A percentile compares a stretch with the other conserved stretches of the same genome.
phyloP scores from a whole-genome alignment of 2,329 filamentous ascomycete genomes.

The Xylariaceae sp. region DNA sequence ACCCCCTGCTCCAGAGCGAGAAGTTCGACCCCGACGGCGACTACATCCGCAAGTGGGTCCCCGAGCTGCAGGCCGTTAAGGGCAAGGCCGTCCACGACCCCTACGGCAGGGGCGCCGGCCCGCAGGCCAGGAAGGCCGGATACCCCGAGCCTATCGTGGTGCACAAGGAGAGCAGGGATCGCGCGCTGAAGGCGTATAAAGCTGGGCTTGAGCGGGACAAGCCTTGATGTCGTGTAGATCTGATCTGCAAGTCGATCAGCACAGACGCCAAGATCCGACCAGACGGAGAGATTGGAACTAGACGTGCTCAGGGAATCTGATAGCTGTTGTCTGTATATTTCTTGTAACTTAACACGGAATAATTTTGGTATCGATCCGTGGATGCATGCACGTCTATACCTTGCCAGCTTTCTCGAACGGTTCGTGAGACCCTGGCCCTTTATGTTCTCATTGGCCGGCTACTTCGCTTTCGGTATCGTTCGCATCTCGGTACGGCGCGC shows the following conservation, averaged over 20 bases:
- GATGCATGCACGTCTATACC: no score
- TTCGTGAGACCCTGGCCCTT: no score
- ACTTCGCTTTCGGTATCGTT: no score
- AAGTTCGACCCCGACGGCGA: slow-evolving; percentile 79
- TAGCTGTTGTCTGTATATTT: no score
- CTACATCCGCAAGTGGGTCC: slow-evolving; percentile 83
- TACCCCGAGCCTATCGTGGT: slow-evolving; percentile 78
- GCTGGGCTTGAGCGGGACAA: slow-evolving; percentile 57
- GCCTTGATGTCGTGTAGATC: slow-evolving; percentile 11
- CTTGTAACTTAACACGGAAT: no score
- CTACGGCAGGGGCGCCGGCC: slow-evolving; percentile 65
- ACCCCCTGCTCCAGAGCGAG: slow-evolving; percentile 81
- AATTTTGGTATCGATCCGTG: no score
- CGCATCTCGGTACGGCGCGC: no score
- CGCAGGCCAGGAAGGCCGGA: slow-evolving; percentile 63
- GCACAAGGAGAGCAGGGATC: slow-evolving; percentile 69
- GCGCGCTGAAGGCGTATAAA: slow-evolving; percentile 73
- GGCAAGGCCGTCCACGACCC: slow-evolving; percentile 80
- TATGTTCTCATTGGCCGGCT: neutral
- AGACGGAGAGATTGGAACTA: no score
- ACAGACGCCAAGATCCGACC: no score
- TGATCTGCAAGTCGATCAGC: neutral
- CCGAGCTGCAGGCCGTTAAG: slow-evolving; percentile 67
- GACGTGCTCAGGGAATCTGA: no score
- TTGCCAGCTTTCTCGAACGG: no score